Base-by-base conservation (phyloP, 2,329 filamentous ascomycete species). In the Diaporthe aspalathi region DNA sequence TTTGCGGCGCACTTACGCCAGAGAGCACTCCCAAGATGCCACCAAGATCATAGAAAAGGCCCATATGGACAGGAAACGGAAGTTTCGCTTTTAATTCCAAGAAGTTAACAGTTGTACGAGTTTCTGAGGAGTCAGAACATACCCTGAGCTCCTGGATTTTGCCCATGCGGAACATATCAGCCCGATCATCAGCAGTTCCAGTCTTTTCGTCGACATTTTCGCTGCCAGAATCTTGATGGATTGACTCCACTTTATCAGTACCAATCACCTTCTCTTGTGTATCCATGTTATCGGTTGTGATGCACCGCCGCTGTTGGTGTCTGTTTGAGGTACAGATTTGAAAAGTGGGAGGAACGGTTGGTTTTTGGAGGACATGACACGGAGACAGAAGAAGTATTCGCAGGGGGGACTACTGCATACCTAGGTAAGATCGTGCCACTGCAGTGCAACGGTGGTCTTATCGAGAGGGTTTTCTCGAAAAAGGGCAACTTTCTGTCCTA, bases 41-140 rank as follows among this genome's bases (percentile, higher is more conserved):
- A 87, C 83, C 45, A 87, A 80, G 27, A 86, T 84, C 73, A 84
- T 85, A n/a, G 84, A 83, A 72, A 88, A 88, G 7, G 85, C 85
- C 17, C 88, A 80, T 38, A 86, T 87, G 4, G 84, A 84, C 68
- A 85, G 74, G 74, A 85, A 85, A 12, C 83, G 81, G 74, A 88
- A 88, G 76, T 85, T 86, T 70, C 85, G 78, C 81, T 85, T 14
- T 4, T 17, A n/a, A 1, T 4, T 2, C 78, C 78, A 83, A 5
- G 20, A 14, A 5, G 4, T 20, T 32, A 24, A 9, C 8, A 6
- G 27, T 16, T 27, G 7, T 8, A 2, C 20, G 16, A 12, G n/a
- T 9, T 2, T 17, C 38, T 49, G 75, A 11, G 54, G 47, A 22
- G 16, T 11, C 3, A 12, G 3, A 54, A 77, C 70, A 67, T 79